Evolutionary conservation across 805 yeast species (phyloP), one percentile per base, ranked within the genome.

Genomic region (Monosporozyma servazzii): DNA sequence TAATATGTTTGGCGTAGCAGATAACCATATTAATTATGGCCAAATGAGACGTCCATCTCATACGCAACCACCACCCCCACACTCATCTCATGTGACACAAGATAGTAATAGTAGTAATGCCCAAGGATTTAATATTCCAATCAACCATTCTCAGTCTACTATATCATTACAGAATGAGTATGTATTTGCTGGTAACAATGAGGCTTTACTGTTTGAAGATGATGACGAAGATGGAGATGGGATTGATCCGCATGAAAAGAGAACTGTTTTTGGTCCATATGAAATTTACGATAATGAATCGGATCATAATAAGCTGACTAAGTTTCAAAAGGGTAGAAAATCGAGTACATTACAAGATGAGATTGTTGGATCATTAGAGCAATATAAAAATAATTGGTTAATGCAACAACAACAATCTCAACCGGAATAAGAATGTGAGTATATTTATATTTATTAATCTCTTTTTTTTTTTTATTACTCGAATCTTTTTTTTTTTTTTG

Each of bases 351-450:
- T 64, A 18, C 67, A 66, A 52, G 67, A 63, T 41, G 69, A 66
- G 48, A 58, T 63, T 39, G 67, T 67, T 30, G 69, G 68, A 4
- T 67, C 70, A 6, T 53, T 67, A 49, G 71, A 67, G 48, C 69
- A 66, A 51, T 67, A 67, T 50, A 67, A 66, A 54, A 67, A 67
- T 51, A 67, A 67, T 49, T 67, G 71, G 71, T 51, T 67, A 33
- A 63, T 67, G 59, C 53, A 66, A 40, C 70, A 67, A 40, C 70
- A 67, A 56, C 66, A 63, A 44, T 33, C 33, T 10, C 65, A 65
- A 39, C 65, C 62, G 50, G 64, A 62, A 17, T 59, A 48, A 53
- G 44, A 43, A 29, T 15, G 10, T 23, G 36, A 13, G 37, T 45
- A 50, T 20, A 44, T 44, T 9, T 48, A 47, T 36, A 46, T 45